Evolutionary conservation across 78 protist species (phyloP).

Genomic region (Guillardia theta): DNA sequence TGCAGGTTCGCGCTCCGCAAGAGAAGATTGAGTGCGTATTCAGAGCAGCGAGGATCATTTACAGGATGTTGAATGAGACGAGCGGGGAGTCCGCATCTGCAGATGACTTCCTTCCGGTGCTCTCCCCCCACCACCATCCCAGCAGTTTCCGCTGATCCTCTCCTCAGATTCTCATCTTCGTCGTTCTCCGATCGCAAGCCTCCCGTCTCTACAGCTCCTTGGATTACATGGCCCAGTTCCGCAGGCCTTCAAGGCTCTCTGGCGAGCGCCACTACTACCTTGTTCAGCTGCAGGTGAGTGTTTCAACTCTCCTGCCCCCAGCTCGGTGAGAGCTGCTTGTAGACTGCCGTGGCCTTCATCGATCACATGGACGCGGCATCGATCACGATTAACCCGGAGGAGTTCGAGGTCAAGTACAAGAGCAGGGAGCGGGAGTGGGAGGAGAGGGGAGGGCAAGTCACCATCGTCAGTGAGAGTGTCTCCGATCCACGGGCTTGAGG

Average conservation of each 20-base stretch:
- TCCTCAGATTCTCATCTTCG: background rate
- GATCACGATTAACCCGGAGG: background rate
- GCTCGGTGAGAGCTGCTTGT: background rate
- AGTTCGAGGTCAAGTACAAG: background rate
- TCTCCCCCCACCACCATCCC: background rate
- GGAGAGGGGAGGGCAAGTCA: too few relatives aligned
- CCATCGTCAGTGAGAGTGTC: too few relatives aligned
- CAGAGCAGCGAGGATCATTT: background rate
- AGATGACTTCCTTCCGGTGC: background rate
- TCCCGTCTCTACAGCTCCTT: background rate
- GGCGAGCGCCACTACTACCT: slow-evolving; percentile 20
- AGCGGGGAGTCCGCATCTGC: background rate
- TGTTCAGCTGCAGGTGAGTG: background rate
- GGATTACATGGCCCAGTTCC: background rate
- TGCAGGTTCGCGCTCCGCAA: background rate
- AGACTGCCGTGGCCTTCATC: background rate
- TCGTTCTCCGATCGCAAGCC: background rate
- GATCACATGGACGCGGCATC: slow-evolving; percentile 6
- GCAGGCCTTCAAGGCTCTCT: background rate
- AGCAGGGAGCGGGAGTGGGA: background rate
- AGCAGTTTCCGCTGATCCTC: background rate
- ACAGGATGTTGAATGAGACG: background rate
- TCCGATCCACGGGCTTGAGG: too few relatives aligned
- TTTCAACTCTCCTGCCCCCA: background rate
- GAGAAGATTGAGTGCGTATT: background rate